Base-by-base conservation (phyloP, 805 yeast genomes). In the Saccharomycopsis selenospora region DNA sequence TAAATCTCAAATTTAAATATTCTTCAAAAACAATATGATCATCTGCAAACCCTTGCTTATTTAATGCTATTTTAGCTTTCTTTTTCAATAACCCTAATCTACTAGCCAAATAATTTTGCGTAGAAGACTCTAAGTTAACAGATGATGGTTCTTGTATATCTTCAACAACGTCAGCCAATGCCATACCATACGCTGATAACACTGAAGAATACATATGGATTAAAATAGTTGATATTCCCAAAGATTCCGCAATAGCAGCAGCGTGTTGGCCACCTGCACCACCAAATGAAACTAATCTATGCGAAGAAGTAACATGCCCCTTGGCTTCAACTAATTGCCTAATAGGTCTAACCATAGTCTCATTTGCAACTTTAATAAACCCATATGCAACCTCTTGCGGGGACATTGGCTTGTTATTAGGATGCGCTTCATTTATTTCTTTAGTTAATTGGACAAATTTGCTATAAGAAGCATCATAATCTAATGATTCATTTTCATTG, bases 181-280 rank as follows among this genome's bases (percentile, higher is more conserved):
- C 79, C 69, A 88, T 88, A 53, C 96, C 96, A 60, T 84, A 88
- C 0, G 96, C 95, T 1, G 95, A 85, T 8, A 88, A 68, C 38
- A 88, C 78, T 0, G 95, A 85, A 2, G 95, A 85, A 62, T 85
- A 85, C 61, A 82, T 76, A 65, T 88, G 95, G 23, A 85, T 80
- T 28, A 86, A 64, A 5, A 88, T 84, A 25, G 78, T 76, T 10
- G 69, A 62, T 43, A 88, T 83, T 6, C 89, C 89, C 52, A 88
- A 69, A 23, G 75, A 72, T 49, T 76, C 71, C 1, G 95, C 95
- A 29, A 88, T 80, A 7, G 85, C 80, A 43, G 77, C 80, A 2
- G 93, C 90, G 63, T 85, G 90, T 65, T 88, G 96, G 6, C 96
- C 96, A 47, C 96, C 96, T 23, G 95, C 95, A 43, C 96, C 96